Percentiles rank a stretch among this genome's conserved stretches.
Evolutionary conservation across 495 filamentous ascomycete genomes (phyloP).

Genomic region (Talaromyces trachyspermus): DNA sequence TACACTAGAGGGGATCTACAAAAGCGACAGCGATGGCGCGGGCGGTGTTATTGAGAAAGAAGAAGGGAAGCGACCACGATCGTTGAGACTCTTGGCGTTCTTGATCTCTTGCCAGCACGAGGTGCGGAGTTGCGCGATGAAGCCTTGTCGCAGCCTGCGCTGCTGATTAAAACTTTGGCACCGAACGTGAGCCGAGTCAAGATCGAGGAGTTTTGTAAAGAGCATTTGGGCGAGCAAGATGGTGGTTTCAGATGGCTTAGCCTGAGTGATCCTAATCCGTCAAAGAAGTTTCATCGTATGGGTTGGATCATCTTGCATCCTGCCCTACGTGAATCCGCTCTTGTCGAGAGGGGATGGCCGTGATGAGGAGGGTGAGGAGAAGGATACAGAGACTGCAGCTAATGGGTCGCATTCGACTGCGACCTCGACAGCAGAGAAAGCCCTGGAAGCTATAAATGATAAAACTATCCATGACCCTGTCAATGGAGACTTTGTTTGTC

Average conservation of each 20-base stretch:
- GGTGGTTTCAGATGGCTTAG: conserved; percentile 89
- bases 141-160: conserved; percentile 71
- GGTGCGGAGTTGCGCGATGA: conserved; percentile 81
- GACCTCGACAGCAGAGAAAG: conserved; percentile 63
- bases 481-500: conserved; percentile 91
- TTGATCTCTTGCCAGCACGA: conserved; percentile 73
- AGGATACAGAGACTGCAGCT: conserved; percentile 30
- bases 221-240: conserved; percentile 77
- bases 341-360: conserved; percentile 53
- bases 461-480: conserved; percentile 92
- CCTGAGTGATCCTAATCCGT: conserved; percentile 90
- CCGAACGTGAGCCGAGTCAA: conserved; percentile 93
- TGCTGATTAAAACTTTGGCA: conserved; percentile 97
- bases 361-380: conserved; percentile 57
- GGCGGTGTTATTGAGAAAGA: conserved; percentile 88
- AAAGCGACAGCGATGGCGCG: conserved; percentile 80
- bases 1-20: conserved; percentile 90
- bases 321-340: conserved; percentile 50
- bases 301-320: conserved; percentile 96
- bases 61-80: conserved; percentile 87
- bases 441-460: conserved; percentile 85
- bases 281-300: conserved; percentile 95
- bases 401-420: conserved; percentile 14
- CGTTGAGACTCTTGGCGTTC: conserved; percentile 86
- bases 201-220: conserved; percentile 85